These are phyloP conservation scores for Cyanidiococcus yangmingshanensis DNA, from an alignment of 23 red algal genomes.

Conservation along the genomic window DNA sequence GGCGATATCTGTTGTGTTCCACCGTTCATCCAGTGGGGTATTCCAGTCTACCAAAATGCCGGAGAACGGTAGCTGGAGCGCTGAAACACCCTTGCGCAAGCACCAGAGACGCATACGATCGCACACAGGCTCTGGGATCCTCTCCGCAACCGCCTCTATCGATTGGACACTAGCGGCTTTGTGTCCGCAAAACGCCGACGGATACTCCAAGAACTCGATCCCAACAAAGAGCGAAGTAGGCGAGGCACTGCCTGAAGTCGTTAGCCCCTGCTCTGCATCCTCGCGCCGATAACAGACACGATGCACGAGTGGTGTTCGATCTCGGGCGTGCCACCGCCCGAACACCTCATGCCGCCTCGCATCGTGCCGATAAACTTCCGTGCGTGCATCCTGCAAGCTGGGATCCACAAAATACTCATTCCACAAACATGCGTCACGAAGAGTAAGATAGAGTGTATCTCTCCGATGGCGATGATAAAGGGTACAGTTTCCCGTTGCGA, in stretches of 20 bases:
- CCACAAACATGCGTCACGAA: background rate
- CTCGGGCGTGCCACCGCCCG: background rate
- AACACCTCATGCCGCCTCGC: background rate
- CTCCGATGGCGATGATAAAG: background rate
- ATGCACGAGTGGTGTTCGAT: background rate
- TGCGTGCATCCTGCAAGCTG: background rate
- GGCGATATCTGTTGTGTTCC: background rate
- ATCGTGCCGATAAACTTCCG: background rate
- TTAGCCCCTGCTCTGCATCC: background rate
- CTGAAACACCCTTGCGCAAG: background rate
- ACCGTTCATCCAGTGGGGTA: background rate
- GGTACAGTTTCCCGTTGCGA: background rate
- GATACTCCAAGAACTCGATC: constrained; percentile 10
- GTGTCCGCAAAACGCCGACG: background rate
- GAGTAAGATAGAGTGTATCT: background rate
- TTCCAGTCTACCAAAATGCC: background rate
- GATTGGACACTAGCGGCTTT: background rate
- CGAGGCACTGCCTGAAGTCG: background rate
- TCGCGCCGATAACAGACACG: background rate
- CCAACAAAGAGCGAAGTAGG: background rate
- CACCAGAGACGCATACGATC: background rate
- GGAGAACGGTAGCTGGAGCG: background rate
- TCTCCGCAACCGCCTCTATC: background rate
- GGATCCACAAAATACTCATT: constrained; percentile 5
- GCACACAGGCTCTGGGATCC: background rate